phyloP scores from a whole-genome alignment of 2,329 filamentous ascomycete species.

The Colletotrichum melonis region DNA sequence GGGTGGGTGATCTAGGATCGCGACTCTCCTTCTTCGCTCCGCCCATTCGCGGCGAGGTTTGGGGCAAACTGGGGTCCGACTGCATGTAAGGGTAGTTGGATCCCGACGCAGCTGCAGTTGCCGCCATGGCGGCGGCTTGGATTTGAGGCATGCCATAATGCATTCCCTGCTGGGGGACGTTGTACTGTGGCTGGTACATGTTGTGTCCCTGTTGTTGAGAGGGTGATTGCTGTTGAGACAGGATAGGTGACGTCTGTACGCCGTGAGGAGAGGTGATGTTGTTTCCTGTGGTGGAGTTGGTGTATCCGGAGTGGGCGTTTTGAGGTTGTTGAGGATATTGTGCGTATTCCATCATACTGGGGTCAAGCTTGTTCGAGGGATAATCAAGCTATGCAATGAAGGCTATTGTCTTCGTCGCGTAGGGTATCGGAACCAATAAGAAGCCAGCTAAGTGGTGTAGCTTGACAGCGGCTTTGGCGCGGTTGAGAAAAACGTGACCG shows the following conservation, averaged over 20 bases:
- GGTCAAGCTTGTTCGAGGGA: constrained; percentile 29
- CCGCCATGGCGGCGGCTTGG: constrained; percentile 91
- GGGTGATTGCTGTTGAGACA: constrained; percentile 78
- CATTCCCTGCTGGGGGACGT: constrained; percentile 79
- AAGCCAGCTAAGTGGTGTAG: background rate
- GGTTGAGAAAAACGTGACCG: constrained; percentile 19
- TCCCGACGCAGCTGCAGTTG: constrained; percentile 90
- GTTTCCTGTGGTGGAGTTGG: constrained; percentile 65
- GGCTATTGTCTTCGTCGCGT: constrained; percentile 44
- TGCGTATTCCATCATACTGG: constrained; percentile 78
- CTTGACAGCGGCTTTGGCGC: constrained; percentile 16
- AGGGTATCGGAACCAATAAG: constrained; percentile 33
- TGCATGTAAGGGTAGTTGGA: constrained; percentile 80
- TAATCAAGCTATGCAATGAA: constrained; percentile 29
- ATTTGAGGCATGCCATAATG: constrained; percentile 86
- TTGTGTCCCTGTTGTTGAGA: constrained; percentile 73
- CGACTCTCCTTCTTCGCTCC: constrained; percentile 78
- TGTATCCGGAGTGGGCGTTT: constrained; percentile 73
- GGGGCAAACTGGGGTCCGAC: constrained; percentile 75
- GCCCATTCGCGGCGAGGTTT: constrained; percentile 82
- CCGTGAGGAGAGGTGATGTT: constrained; percentile 79
- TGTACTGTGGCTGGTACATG: constrained; percentile 85
- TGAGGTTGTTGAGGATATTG: constrained; percentile 78
- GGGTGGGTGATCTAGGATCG: constrained; percentile 80
- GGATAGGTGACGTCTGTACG: constrained; percentile 82